phyloP scores from a whole-genome alignment of 2,329 filamentous ascomycete genomes.

The Apiospora arundinis region DNA sequence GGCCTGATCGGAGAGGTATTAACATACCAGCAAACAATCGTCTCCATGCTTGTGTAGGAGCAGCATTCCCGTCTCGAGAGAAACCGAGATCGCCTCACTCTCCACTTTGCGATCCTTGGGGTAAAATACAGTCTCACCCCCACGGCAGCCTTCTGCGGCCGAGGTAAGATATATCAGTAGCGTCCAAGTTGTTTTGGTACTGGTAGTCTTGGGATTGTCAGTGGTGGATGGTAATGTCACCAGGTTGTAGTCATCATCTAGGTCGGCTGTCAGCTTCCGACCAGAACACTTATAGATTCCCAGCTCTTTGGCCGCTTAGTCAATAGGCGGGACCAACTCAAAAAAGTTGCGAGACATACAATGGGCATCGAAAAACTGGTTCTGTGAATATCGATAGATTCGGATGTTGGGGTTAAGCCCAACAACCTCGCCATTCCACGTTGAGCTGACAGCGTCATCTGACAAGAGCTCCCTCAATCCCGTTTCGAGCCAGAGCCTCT shows the following conservation, averaged over 20 bases:
- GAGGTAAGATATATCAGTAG: conserved; percentile 86
- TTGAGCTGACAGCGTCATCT: conserved; percentile 44
- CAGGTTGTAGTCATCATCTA: conserved; percentile 83
- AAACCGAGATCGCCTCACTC: conserved; percentile 72
- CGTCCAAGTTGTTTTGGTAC: conserved; percentile 86
- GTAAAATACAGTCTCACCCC: conserved; percentile 93
- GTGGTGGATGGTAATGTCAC: conserved; percentile 60
- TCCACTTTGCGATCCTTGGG: conserved; percentile 66
- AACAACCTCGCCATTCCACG: conserved; percentile 41
- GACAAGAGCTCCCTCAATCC: conserved; percentile 69
- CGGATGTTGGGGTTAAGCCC: conserved; percentile 83
- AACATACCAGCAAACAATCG: conserved; percentile 76
- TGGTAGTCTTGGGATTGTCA: conserved; percentile 42
- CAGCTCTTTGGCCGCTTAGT: neutral
- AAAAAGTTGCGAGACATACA: conserved; percentile 62
- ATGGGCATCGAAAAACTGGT: conserved; percentile 92
- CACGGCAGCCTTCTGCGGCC: conserved; percentile 73
- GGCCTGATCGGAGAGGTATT: conserved; percentile 2
- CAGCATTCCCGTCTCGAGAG: conserved; percentile 82
- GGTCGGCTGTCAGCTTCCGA: neutral
- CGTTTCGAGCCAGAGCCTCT: conserved; percentile 77
- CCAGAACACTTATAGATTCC: neutral
- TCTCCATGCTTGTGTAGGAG: conserved; percentile 88
- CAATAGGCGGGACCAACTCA: no score
- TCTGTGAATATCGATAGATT: conserved; percentile 83